phyloP scores from a whole-genome alignment of 192 early-diverging fungal species.

The Coemansia sp. region DNA sequence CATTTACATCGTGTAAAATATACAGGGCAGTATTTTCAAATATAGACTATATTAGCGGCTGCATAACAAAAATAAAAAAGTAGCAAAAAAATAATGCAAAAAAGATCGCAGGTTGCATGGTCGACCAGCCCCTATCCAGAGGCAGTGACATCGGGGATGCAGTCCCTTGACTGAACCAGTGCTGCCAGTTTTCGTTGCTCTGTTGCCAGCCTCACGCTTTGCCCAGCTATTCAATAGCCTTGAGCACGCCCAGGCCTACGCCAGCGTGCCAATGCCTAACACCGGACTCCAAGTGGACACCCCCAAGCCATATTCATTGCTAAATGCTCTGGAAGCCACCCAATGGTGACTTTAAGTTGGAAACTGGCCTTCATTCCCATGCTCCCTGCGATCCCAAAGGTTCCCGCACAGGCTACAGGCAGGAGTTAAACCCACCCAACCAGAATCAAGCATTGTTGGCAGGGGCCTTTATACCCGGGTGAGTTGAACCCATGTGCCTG shows the following conservation, averaged over 20 bases:
- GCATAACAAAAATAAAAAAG: too few species aligned
- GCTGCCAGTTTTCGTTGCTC: conserved; percentile 50
- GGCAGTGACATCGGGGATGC: conserved; percentile 26
- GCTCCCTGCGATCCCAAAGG: conserved; percentile 17
- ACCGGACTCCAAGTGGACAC: conserved; percentile 38
- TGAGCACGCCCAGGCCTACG: conserved; percentile 37
- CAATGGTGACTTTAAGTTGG: background rate
- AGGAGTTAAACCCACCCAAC: conserved; percentile 27
- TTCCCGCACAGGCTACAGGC: conserved; percentile 29
- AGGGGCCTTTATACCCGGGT: background rate
- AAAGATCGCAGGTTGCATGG: conserved; percentile 24
- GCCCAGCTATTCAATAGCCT: conserved; percentile 36
- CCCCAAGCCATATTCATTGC: conserved; percentile 5
- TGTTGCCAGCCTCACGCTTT: conserved; percentile 50
- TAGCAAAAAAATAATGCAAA: background rate
- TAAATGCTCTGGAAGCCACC: conserved; percentile 17
- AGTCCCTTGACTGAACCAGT: conserved; percentile 38
- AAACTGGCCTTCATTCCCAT: conserved; percentile 4
- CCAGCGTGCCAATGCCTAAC: conserved; percentile 33
- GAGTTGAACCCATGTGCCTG: background rate
- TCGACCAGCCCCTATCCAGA: conserved; percentile 25
- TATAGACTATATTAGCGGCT: background rate
- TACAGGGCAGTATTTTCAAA: background rate
- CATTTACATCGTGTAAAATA: background rate
- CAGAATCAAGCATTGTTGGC: background rate